A percentile compares a stretch with the other conserved stretches of the same genome.
Evolutionary conservation across 345 rosid genomes (phyloP).

Genomic region (Noccaea caerulescens): DNA sequence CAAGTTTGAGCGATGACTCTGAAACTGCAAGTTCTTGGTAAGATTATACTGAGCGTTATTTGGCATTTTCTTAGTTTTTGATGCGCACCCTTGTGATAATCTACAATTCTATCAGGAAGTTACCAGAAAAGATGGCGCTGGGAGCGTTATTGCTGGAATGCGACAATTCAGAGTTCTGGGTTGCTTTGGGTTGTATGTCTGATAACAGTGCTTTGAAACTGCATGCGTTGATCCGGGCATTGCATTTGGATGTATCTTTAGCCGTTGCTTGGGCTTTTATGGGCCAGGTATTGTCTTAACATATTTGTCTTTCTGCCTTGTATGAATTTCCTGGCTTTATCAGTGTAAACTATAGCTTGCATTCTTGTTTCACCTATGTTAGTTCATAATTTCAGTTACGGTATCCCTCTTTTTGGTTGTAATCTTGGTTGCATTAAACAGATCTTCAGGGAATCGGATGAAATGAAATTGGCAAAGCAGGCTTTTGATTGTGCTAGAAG

Average conservation of each 20-base stretch:
- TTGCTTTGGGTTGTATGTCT: slow-evolving; percentile 82
- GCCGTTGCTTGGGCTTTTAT: slow-evolving; percentile 92
- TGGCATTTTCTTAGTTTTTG: slow-evolving; percentile 34
- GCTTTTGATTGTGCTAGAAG: slow-evolving; percentile 97
- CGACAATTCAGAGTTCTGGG: slow-evolving; percentile 81
- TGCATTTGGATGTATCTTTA: slow-evolving; percentile 85
- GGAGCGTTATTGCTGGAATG: slow-evolving; percentile 89
- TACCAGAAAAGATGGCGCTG: slow-evolving; percentile 86
- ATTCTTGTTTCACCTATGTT: slow-evolving; percentile 18
- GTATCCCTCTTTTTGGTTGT: slow-evolving; percentile 11
- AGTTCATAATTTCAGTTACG: neutral
- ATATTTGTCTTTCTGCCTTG: slow-evolving; percentile 8
- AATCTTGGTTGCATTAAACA: slow-evolving; percentile 44
- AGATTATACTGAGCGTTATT: slow-evolving; percentile 33
- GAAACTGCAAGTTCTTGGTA: slow-evolving; percentile 62
- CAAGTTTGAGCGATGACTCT: slow-evolving; percentile 48
- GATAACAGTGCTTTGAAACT: slow-evolving; percentile 69
- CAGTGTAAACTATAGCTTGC: neutral
- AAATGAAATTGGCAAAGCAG: slow-evolving; percentile 73
- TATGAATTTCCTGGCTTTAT: slow-evolving; percentile 1
- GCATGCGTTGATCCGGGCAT: slow-evolving; percentile 83
- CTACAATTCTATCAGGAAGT: slow-evolving; percentile 69
- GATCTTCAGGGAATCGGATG: slow-evolving; percentile 72
- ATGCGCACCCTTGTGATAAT: slow-evolving; percentile 30
- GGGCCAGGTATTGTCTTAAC: slow-evolving; percentile 67